Evolutionary conservation across 805 yeast genomes (phyloP), one percentile per base, ranked within the genome.

Genomic region (Candida qinlingensis): DNA sequence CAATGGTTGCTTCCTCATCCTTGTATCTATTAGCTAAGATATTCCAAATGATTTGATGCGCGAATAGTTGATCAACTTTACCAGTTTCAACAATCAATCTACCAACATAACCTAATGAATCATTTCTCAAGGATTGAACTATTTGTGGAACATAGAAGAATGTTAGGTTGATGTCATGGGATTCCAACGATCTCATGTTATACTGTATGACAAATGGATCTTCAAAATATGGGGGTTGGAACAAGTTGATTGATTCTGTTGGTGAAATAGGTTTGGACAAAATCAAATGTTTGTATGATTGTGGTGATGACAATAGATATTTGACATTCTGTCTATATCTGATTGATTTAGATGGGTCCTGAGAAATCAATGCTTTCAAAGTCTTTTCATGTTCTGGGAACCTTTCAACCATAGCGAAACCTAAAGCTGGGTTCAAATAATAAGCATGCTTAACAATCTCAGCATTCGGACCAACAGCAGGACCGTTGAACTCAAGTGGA

Each of bases 41-140:
- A 61, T 94, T 94, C 99, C 99, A 94, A 47, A 94, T 89, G 55
- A 94, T 91, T 67, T 94, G 99, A 66, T 94, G 99, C 0, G 98
- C 91, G 73, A 94, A 94, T 53, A 92, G 72, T 56, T 87, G 95
- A 29, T 94, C 84, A 11, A 90, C 87, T 61, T 85, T 83, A 2
- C 96, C 97, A 1, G 97, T 88, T 64, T 94, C 98, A 48, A 92
- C 69, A 54, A 94, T 90, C 62, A 87, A 88, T 57, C 89, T 77
- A 57, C 87, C 89, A 41, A 92, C 95, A 58, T 89, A 91, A 1
- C 97, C 98, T 41, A 79, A 71, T 9, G 67, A 67, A 63, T 94
- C 99, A 63, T 83, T 84, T 54, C 98, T 77, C 56, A 94, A 74
- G 54, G 88, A 77, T 68, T 94, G 99, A 25, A 94, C 99, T 66